phyloP scores from a whole-genome alignment of 805 yeast genomes.

The Starmerella cellae region DNA sequence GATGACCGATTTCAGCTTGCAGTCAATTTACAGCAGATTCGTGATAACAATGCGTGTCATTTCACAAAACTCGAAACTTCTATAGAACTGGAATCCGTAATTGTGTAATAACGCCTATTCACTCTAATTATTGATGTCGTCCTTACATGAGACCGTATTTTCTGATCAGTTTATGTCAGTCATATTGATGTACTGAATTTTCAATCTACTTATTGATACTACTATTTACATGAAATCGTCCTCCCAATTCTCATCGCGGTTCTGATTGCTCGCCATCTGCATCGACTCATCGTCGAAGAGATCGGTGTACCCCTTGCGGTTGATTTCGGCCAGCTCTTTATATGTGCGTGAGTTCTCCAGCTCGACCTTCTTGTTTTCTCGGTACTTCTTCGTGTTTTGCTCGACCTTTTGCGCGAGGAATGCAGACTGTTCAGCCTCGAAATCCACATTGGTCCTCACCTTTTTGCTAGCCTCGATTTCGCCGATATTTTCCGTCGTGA shows the following conservation, averaged over 20 bases:
- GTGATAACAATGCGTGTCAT: no score
- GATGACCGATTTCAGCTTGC: no score
- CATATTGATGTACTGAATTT: no score
- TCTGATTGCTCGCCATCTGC: slow-evolving; percentile 35
- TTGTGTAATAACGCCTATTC: no score
- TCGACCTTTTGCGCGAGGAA: slow-evolving; percentile 30
- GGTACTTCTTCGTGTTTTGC: slow-evolving; percentile 26
- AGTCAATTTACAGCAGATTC: no score
- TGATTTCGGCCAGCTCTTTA: slow-evolving; percentile 25
- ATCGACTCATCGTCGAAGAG: slow-evolving; percentile 37
- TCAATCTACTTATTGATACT: no score
- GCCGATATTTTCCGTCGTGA: not conserved
- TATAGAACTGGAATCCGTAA: no score
- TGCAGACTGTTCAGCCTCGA: slow-evolving; percentile 21
- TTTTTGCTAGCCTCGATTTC: not conserved
- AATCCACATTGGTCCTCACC: slow-evolving; percentile 1
- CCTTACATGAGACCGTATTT: no score
- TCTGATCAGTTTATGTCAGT: no score
- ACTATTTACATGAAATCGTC: slow-evolving; percentile 39
- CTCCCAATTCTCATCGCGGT: slow-evolving; percentile 41
- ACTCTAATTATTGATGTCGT: no score
- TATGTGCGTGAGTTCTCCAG: slow-evolving; percentile 25
- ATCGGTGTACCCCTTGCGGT: slow-evolving; percentile 37
- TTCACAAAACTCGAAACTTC: no score
- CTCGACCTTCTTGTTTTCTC: slow-evolving; percentile 31